Base-by-base conservation (phyloP, 495 filamentous ascomycete species). In the Lepraria neglecta region DNA sequence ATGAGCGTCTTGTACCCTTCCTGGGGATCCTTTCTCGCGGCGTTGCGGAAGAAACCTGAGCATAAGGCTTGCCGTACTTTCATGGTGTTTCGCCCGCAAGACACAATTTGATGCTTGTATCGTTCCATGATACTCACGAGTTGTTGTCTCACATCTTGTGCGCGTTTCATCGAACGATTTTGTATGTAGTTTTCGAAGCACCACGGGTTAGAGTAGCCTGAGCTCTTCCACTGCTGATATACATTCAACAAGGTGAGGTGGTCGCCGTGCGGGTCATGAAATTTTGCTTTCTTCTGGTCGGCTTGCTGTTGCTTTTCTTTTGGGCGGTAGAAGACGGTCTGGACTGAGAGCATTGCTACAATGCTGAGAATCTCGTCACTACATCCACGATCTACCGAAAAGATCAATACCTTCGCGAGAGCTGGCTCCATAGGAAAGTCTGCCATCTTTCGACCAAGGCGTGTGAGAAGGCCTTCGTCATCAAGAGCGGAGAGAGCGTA, bases 151-250 rank as follows among this genome's bases (percentile, higher is more conserved):
- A 97, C 91, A 71, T 99, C 94, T 69, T 95, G 89, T 3, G 89
- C 92, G 15, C 94, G 86, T 45, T 83, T 81, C 80, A 99, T 95
- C 14, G 81, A 81, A 6, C 91, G 83, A 6, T 89, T 90, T 69
- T 99, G 94, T 67, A 99, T 95, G 74, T 95, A 99, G 70, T 99
- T 97, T 67, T 99, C 95, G 59, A 88, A 90, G 67, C 95, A 97
- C 95, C 95, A 99, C 3, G 94, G 82, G 56, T 84, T 90, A 48
- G 83, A 84, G 72, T 84, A 96, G 10, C 84, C 87, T 64, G 82
- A 87, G 15, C 84, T 75, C 69, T 95, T 95, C 94, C 94, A 99
- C 15, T 78, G 84, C 67, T 96, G 96, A 79, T 96, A 99, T 3
- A 97, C 95, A 69, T 97, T 97, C 31, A 99, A 81, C 0, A 97